Conservation (phyloP, 495 filamentous ascomycete genomes). For the Podospora pseudoanserina region DNA sequence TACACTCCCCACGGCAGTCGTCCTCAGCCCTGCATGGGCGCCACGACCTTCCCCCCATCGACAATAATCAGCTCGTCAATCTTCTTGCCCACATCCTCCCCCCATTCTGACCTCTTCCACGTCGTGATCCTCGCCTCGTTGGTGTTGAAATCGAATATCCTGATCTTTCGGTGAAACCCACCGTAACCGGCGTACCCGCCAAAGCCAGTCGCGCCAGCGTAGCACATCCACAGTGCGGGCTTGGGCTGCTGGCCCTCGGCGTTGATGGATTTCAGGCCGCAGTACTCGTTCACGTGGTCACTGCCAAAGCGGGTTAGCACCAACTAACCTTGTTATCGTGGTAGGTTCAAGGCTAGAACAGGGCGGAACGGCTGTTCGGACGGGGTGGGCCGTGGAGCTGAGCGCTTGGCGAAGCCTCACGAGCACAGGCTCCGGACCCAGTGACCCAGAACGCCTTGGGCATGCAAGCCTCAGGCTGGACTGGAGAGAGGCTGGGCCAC, state of each 20-base stretch:
- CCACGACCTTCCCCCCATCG: conserved; percentile 65
- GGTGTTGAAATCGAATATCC: conserved; percentile 90
- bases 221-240: conserved; percentile 95
- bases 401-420: no score
- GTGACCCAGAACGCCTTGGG: no score
- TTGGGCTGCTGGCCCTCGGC: conserved; percentile 38
- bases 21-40: conserved; percentile 25
- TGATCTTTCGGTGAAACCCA: conserved; percentile 75
- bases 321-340: no score
- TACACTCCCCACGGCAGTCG: no score
- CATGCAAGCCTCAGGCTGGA: no score
- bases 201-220: conserved; percentile 83
- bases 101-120: conserved; percentile 88
- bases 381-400: no score
- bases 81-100: conserved; percentile 60
- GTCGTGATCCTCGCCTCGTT: conserved; percentile 81
- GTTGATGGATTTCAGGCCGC: conserved; percentile 59
- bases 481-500: no score
- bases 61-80: conserved; percentile 88
- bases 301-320: conserved; percentile 35
- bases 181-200: conserved; percentile 92
- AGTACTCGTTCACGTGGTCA: conserved; percentile 97
- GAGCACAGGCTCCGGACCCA: no score
- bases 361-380: no score
- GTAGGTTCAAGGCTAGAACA: no score